Percentiles rank a stretch among this genome's conserved stretches.
Evolutionary conservation across 305 asterid genomes (phyloP).

Genomic region (Lippia alba): DNA sequence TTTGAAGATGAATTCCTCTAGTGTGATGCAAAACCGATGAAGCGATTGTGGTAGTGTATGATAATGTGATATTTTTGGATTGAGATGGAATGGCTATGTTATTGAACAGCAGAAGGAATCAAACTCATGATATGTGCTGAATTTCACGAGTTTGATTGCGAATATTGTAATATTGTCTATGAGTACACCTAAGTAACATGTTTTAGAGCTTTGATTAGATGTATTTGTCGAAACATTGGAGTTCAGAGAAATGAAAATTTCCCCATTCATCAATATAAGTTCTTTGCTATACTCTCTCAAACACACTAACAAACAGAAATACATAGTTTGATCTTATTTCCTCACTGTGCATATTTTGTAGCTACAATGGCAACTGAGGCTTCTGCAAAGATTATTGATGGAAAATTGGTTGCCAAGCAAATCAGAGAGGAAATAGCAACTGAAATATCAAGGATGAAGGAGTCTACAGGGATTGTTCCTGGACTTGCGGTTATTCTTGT

Average conservation of each 20-base stretch:
- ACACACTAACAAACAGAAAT: too few relatives aligned
- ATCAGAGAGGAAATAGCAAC: slow-evolving; percentile 78
- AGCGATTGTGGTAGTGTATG: neutral
- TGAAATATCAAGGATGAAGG: slow-evolving; percentile 84
- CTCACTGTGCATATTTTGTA: slow-evolving; percentile 34
- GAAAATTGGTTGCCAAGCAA: slow-evolving; percentile 76
- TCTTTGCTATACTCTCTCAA: too few relatives aligned
- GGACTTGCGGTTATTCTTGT: slow-evolving; percentile 94
- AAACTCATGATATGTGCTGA: neutral
- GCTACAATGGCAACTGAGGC: slow-evolving; percentile 64
- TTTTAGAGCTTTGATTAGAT: neutral
- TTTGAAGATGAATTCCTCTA: neutral
- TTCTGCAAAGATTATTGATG: slow-evolving; percentile 79
- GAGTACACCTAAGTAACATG: neutral
- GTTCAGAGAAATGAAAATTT: too few relatives aligned
- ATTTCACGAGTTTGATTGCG: too few relatives aligned
- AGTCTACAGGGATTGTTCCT: slow-evolving; percentile 74
- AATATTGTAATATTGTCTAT: too few relatives aligned
- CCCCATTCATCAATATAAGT: too few relatives aligned
- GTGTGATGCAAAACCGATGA: neutral
- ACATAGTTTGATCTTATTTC: neutral
- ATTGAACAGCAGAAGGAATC: neutral
- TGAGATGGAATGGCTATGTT: neutral
- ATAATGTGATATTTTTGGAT: neutral
- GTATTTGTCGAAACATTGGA: neutral